Evolutionary conservation across 2,329 filamentous ascomycete species (phyloP).

Genomic region (Fusarium vanettenii): DNA sequence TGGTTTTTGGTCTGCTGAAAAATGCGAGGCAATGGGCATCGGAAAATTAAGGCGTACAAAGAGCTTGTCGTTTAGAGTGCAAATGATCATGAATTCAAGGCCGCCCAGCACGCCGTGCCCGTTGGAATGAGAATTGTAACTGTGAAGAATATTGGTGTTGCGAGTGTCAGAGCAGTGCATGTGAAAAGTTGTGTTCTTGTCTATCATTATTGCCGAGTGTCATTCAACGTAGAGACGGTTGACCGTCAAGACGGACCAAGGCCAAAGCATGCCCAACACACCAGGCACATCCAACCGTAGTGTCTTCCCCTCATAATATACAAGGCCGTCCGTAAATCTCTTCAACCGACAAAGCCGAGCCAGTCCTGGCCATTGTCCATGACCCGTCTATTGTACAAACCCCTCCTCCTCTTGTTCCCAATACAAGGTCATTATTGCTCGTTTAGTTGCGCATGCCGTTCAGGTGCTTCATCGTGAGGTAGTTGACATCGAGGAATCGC

Average conservation of each 20-base stretch:
- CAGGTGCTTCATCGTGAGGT: conserved; percentile 86
- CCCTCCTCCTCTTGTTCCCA: background rate
- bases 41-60: conserved; percentile 51
- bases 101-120: conserved; percentile 38
- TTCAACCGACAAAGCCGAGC: background rate
- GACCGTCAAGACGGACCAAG: background rate
- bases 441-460: conserved; percentile 64
- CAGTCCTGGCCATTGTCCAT: background rate
- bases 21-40: conserved; percentile 52
- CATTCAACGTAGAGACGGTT: background rate
- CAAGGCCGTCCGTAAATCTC: conserved; percentile 13
- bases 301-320: conserved; percentile 16
- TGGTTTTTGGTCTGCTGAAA: conserved; percentile 54
- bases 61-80: conserved; percentile 49
- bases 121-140: background rate
- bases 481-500: conserved; percentile 89
- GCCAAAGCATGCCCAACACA: background rate
- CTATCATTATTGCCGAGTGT: background rate
- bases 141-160: background rate
- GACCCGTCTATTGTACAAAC: conserved; percentile 32
- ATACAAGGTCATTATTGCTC: conserved; percentile 3
- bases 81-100: conserved; percentile 51
- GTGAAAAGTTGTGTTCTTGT: background rate
- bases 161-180: background rate
- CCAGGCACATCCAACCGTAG: background rate